Evolutionary conservation across 306 rosid genomes (phyloP).

Genomic region (Vigna trinervia): DNA sequence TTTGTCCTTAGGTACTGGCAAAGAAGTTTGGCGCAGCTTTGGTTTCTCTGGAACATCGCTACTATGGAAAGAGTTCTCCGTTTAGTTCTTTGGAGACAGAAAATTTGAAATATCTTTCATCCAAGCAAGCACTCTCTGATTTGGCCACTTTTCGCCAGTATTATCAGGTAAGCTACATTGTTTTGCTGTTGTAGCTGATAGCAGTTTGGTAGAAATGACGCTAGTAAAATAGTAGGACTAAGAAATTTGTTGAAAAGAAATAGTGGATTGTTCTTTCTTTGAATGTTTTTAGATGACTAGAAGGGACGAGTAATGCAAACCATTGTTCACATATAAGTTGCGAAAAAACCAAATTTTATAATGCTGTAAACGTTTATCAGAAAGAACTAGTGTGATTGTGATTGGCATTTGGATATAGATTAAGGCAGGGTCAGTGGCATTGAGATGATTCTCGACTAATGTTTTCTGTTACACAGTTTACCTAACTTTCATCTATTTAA

Average conservation of each 20-base stretch:
- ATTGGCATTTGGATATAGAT: not conserved
- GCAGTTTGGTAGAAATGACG: conserved; percentile 10
- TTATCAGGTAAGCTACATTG: conserved; percentile 71
- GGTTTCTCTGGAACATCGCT: conserved; percentile 95
- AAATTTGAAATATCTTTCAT: conserved; percentile 88
- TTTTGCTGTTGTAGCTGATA: not conserved
- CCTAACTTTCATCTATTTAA: conserved; percentile 6
- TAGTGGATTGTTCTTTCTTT: not conserved
- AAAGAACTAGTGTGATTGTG: conserved; percentile 25
- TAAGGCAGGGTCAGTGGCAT: conserved; percentile 23
- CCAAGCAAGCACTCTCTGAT: conserved; percentile 96
- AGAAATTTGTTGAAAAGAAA: conserved; percentile 4
- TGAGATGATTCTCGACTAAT: conserved; percentile 4
- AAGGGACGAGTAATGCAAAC: not conserved
- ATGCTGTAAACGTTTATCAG: conserved; percentile 23
- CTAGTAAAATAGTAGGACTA: not conserved
- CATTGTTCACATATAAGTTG: conserved; percentile 32
- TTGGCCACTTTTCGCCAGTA: conserved; percentile 80
- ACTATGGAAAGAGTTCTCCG: conserved; percentile 93
- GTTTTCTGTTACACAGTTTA: not conserved
- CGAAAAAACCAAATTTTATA: conserved; percentile 4
- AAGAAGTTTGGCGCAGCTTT: conserved; percentile 96
- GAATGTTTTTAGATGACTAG: not conserved
- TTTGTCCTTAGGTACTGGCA: conserved; percentile 72
- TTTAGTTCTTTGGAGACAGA: conserved; percentile 67